Conservation (phyloP, 805 yeast species). For the Metschnikowia cerradonensis region DNA sequence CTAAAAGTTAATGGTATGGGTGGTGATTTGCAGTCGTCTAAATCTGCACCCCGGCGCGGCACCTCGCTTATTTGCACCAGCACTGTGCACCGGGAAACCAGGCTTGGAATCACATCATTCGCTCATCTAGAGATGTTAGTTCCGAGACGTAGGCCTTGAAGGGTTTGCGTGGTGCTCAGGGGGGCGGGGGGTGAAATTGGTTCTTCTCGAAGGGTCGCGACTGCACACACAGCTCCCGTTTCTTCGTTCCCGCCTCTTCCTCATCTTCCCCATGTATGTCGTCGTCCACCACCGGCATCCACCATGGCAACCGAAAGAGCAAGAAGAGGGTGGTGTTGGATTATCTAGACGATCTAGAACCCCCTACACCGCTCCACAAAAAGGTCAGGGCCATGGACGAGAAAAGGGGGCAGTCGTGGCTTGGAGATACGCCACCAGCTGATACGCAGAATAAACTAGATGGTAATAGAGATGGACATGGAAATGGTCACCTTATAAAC, state of each 20-base stretch:
- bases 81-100: background rate
- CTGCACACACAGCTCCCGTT: background rate
- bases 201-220: background rate
- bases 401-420: background rate
- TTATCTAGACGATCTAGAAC: background rate
- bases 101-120: too few species aligned
- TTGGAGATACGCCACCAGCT: too few species aligned
- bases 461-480: too few species aligned
- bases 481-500: too few species aligned
- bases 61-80: background rate
- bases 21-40: background rate
- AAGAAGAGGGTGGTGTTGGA: background rate
- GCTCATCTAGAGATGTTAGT: too few species aligned
- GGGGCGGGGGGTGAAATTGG: background rate
- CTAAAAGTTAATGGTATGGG: too few species aligned
- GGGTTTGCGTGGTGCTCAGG: too few species aligned
- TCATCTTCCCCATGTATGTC: background rate
- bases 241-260: background rate
- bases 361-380: background rate
- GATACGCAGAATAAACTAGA: too few species aligned
- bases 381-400: constrained; percentile 2
- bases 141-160: background rate
- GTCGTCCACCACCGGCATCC: background rate
- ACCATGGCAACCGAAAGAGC: background rate
- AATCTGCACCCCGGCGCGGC: background rate